These are phyloP conservation scores for Cystobasidium ongulense DNA, from an alignment of 768 basidiomycete species.

Conservation along the genomic window DNA sequence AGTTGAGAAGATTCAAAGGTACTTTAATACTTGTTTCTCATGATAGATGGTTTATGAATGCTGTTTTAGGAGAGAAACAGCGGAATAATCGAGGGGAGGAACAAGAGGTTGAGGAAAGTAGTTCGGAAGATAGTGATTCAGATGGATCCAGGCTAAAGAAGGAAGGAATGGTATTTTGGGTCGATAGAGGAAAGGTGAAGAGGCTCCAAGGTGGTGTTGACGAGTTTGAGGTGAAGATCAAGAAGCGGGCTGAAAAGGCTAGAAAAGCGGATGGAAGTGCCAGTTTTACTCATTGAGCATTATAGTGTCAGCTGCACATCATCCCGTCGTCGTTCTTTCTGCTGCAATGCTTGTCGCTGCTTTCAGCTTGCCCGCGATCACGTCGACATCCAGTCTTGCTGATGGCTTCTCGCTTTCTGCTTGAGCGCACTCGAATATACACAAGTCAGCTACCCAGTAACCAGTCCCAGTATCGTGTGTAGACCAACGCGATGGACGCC, in stretches of 20 bases:
- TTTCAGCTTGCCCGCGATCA: neutral
- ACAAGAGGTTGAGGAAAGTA: neutral
- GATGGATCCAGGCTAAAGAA: neutral
- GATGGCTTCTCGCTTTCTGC: neutral
- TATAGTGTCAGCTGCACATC: neutral
- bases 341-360: neutral
- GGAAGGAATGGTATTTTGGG: slow-evolving; percentile 18
- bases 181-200: slow-evolving; percentile 16
- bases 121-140: neutral
- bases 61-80: slow-evolving; percentile 2
- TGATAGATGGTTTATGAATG: slow-evolving; percentile 49
- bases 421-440: neutral
- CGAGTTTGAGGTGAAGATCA: slow-evolving; percentile 17
- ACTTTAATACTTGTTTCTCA: slow-evolving; percentile 61
- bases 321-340: neutral
- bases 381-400: neutral
- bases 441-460: neutral
- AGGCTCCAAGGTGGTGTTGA: neutral
- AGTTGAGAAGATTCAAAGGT: slow-evolving; percentile 53
- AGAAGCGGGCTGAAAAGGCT: neutral
- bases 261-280: neutral
- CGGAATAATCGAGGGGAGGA: neutral
- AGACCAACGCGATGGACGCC: slow-evolving; percentile 2
- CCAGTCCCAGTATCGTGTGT: neutral
- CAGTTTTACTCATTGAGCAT: neutral